Evolutionary conservation across 2,329 filamentous ascomycete genomes (phyloP), one percentile per base, ranked within the genome.

Genomic region (Claviceps citrina): DNA sequence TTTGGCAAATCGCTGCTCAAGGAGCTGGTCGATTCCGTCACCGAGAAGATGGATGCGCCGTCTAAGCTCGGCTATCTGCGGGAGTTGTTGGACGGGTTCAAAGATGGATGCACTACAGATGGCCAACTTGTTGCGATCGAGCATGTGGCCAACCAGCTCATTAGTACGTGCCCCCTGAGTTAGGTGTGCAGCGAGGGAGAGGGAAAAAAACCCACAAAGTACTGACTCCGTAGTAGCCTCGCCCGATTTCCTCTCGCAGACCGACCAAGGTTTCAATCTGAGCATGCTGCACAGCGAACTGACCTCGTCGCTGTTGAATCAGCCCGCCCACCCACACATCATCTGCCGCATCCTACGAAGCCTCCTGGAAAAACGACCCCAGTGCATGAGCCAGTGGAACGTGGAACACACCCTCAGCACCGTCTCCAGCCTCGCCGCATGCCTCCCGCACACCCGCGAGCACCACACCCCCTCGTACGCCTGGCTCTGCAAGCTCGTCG

Each of bases 301-400:
- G 39, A 57, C 38, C 31, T 62, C 41, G 7, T 52, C 49, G 10
- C 55, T 68, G 2, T 38, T 60, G 4, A 51, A 49, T 15, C 50
- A 49, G 5, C 48, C 54, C 5, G 44, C 52, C 2, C 55, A 63
- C 39, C 60, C 63, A 40, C 45, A 53, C 18, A 57, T 63, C 9
- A 51, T 63, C 7, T 63, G 65, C 33, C 60, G 64, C 27, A 59
- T 62, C 8, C 52, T 70, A 10, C 54, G 58, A 20, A 54, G 60
- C 2, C 57, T 76, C 7, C 60, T 76, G 19, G 70, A 73, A 45
- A 65, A 63, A 46, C 65, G 65, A 32, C 60, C 66, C 0, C 61
- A 60, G 15, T 59, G 61, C 31, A 71, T 75, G 63, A 65, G 62
- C 5, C 73, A 77, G 48, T 74, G 71, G 65, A 75, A 73, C 45